These are phyloP conservation scores for Hypericum androsaemum DNA, from an alignment of 345 rosid species.

Conservation along the genomic window DNA sequence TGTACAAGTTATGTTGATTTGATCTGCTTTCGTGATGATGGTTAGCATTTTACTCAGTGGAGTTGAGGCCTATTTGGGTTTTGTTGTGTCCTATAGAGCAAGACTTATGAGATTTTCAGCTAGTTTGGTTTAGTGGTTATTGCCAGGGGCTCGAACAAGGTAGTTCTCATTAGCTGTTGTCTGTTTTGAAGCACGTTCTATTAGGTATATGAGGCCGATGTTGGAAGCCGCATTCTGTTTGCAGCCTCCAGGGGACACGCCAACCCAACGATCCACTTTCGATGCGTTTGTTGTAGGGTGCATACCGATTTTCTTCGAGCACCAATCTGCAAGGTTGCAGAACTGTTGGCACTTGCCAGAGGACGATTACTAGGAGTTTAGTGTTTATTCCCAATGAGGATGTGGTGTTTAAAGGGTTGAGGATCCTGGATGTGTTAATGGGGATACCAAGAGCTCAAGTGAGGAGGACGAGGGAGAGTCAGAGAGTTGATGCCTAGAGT, in stretches of 20 bases:
- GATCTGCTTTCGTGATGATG: no score
- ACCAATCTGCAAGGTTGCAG: slow-evolving; percentile 59
- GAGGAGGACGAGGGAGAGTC: slow-evolving; percentile 51
- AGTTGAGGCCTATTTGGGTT: no score
- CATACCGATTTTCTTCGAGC: slow-evolving; percentile 89
- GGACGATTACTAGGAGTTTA: slow-evolving; percentile 39
- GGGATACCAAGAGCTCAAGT: slow-evolving; percentile 51
- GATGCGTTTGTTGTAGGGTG: slow-evolving; percentile 82
- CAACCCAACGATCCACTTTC: slow-evolving; percentile 69
- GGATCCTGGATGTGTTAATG: slow-evolving; percentile 59
- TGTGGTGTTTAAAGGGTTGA: slow-evolving; percentile 60
- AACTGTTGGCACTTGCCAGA: slow-evolving; percentile 67
- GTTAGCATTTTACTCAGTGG: no score
- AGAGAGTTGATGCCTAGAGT: slow-evolving; percentile 63
- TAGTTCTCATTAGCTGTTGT: no score
- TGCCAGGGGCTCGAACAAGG: no score
- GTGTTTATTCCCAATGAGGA: slow-evolving; percentile 74
- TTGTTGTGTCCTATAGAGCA: no score
- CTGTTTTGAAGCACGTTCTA: slow-evolving; percentile 24
- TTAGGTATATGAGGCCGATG: slow-evolving; percentile 73
- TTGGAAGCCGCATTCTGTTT: slow-evolving; percentile 62
- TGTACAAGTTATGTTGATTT: no score
- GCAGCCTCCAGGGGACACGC: slow-evolving; percentile 92
- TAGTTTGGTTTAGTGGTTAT: no score
- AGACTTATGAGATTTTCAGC: no score